A percentile compares a stretch with the other conserved stretches of the same genome.
Evolutionary conservation across 257 asterid species (phyloP).

Genomic region (Solanum boliviense): DNA sequence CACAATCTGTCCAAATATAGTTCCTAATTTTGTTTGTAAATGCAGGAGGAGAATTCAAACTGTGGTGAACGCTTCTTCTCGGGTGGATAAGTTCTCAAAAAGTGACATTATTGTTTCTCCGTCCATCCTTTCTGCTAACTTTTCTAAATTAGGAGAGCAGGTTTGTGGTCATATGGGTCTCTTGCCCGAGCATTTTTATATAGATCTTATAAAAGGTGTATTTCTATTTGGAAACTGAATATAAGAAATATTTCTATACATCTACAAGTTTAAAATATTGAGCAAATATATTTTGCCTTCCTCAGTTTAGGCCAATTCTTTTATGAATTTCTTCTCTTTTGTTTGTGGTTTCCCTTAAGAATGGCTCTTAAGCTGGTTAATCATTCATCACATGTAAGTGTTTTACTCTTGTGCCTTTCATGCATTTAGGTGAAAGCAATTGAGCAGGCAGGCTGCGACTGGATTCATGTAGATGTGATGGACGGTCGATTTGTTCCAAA

Average conservation of each 20-base stretch:
- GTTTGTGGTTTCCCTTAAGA: not conserved
- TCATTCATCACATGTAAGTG: not conserved
- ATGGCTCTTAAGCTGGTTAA: not conserved
- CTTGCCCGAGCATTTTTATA: not conserved
- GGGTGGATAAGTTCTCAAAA: slow-evolving; percentile 86
- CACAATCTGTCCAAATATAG: not conserved
- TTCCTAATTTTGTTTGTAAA: slow-evolving; percentile 1
- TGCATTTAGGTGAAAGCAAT: slow-evolving; percentile 82
- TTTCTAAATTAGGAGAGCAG: slow-evolving; percentile 96
- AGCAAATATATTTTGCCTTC: not conserved
- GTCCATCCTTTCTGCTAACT: slow-evolving; percentile 93
- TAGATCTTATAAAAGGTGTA: not conserved
- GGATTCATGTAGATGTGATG: slow-evolving; percentile 99
- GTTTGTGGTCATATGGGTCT: slow-evolving; percentile 17
- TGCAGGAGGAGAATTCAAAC: slow-evolving; percentile 60
- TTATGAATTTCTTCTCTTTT: not conserved
- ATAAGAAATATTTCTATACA: not conserved
- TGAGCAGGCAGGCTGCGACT: slow-evolving; percentile 96
- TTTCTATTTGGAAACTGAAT: not conserved
- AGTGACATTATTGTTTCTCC: slow-evolving; percentile 94
- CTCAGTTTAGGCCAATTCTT: not conserved
- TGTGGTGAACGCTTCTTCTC: slow-evolving; percentile 73
- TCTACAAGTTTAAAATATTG: not conserved
- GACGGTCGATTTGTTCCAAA: slow-evolving; percentile 98
- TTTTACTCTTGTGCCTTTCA: slow-evolving; percentile 4